Percentiles rank a stretch among this genome's conserved stretches.
These are phyloP conservation scores for Solanum megistacrolobum DNA, from an alignment of 257 asterid species.

Conservation along the genomic window DNA sequence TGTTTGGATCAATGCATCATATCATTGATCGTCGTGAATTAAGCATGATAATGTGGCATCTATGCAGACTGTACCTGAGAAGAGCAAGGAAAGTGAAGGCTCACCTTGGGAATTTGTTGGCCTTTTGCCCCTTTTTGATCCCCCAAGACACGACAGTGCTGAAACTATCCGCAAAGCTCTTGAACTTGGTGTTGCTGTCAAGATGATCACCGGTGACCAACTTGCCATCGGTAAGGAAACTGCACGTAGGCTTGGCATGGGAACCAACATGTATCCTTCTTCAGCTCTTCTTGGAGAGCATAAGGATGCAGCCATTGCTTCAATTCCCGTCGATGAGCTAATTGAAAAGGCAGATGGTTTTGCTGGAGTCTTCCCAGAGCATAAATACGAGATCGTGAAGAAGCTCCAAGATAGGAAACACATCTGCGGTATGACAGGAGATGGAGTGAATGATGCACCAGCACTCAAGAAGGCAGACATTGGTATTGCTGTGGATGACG, in stretches of 20 bases:
- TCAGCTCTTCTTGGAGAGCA: conserved; percentile 75
- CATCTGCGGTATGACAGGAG: conserved; percentile 90
- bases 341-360: conserved; percentile 92
- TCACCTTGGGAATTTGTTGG: conserved; percentile 80
- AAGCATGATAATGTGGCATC: background rate
- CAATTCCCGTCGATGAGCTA: conserved; percentile 75
- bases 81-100: conserved; percentile 54
- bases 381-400: conserved; percentile 85
- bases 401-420: conserved; percentile 72
- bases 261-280: conserved; percentile 96
- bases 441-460: conserved; percentile 91
- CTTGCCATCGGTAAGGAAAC: conserved; percentile 89
- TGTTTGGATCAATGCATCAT: background rate
- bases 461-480: conserved; percentile 83
- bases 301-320: conserved; percentile 59
- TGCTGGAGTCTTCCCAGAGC: conserved; percentile 94
- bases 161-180: conserved; percentile 80
- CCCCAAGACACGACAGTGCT: conserved; percentile 94
- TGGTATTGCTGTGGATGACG: conserved; percentile 88
- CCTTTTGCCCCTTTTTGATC: conserved; percentile 77
- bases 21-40: background rate
- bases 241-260: conserved; percentile 90
- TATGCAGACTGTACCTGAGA: conserved; percentile 53
- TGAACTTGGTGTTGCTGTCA: conserved; percentile 82
- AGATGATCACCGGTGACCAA: conserved; percentile 95